Evolutionary conservation across 2,329 filamentous ascomycete species (phyloP).

Genomic region (Keithomyces neogunnii): DNA sequence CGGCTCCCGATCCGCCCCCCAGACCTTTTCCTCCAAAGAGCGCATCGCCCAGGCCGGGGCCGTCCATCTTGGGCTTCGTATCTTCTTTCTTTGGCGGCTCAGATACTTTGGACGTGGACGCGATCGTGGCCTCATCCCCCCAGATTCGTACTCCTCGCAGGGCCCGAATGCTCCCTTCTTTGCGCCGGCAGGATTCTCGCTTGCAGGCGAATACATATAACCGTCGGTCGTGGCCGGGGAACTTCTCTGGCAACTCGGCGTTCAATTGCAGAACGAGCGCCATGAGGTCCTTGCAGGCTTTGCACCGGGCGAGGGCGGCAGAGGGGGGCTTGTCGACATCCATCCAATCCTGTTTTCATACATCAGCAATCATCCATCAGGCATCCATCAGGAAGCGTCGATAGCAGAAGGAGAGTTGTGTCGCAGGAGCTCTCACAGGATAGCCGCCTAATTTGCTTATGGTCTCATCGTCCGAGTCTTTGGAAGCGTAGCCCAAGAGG

Average conservation of each 20-base stretch:
- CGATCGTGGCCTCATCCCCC: slow-evolving; percentile 24
- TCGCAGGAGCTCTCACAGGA: slow-evolving; percentile 52
- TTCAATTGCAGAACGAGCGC: slow-evolving; percentile 83
- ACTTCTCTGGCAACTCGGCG: slow-evolving; percentile 77
- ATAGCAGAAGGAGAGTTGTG: neutral
- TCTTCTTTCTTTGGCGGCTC: slow-evolving; percentile 22
- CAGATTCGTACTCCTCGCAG: slow-evolving; percentile 59
- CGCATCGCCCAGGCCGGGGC: slow-evolving; percentile 51
- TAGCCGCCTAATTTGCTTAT: slow-evolving; percentile 82
- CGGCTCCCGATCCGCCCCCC: slow-evolving; percentile 31
- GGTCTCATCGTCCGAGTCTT: slow-evolving; percentile 69
- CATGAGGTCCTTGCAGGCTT: slow-evolving; percentile 77
- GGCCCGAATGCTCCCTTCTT: slow-evolving; percentile 71
- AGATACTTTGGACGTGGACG: slow-evolving; percentile 22
- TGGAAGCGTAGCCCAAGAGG: slow-evolving; percentile 79
- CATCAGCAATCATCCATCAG: neutral
- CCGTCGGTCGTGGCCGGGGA: slow-evolving; percentile 78
- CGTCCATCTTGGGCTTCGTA: slow-evolving; percentile 25
- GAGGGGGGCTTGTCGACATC: slow-evolving; percentile 63
- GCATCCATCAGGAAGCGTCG: no score
- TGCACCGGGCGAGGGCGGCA: slow-evolving; percentile 72
- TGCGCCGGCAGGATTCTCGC: slow-evolving; percentile 69
- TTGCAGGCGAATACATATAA: slow-evolving; percentile 82
- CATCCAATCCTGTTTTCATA: slow-evolving; percentile 64
- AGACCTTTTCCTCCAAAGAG: slow-evolving; percentile 58